phyloP scores from a whole-genome alignment of 2,329 filamentous ascomycete genomes.

The Mycosphaerella sp. region DNA sequence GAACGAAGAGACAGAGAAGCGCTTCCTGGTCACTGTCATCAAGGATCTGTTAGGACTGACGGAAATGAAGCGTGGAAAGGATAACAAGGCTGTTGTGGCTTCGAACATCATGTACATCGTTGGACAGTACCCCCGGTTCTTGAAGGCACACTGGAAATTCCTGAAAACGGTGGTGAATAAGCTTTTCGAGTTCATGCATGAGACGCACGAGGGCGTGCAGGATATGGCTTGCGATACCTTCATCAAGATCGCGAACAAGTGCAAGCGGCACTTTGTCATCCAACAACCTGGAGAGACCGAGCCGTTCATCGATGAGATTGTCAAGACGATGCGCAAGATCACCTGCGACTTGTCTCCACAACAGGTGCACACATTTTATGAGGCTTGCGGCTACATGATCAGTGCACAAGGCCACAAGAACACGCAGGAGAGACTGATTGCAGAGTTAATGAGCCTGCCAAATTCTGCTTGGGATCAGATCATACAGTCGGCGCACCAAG shows the following conservation, averaged over 20 bases:
- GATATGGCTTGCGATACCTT: constrained; percentile 99
- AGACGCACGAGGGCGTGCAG: constrained; percentile 98
- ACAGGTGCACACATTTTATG: constrained; percentile 98
- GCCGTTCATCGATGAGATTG: constrained; percentile 98
- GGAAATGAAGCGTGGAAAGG: constrained; percentile 98
- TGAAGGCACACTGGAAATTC: constrained; percentile 99
- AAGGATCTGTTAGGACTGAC: constrained; percentile 95
- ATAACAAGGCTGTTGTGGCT: constrained; percentile 98
- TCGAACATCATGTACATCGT: constrained; percentile 99
- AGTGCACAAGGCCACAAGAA: constrained; percentile 93
- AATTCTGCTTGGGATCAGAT: constrained; percentile 95
- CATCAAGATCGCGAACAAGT: constrained; percentile 99
- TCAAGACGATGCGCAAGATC: constrained; percentile 90
- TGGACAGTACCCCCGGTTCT: constrained; percentile 93
- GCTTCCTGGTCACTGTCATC: constrained; percentile 96
- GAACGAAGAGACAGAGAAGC: constrained; percentile 99
- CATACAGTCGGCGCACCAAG: constrained; percentile 76
- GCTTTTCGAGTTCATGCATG: constrained; percentile 99
- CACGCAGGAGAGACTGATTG: constrained; percentile 83
- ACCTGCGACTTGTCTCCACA: constrained; percentile 92
- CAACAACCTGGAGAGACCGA: constrained; percentile 90
- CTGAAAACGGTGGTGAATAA: constrained; percentile 99
- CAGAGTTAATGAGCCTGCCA: constrained; percentile 86
- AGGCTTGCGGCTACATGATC: constrained; percentile 99
- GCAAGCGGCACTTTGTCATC: constrained; percentile 93